Evolutionary conservation across 2,329 filamentous ascomycete species (phyloP), one percentile per base, ranked within the genome.

Genomic region (Capronia coronata): DNA sequence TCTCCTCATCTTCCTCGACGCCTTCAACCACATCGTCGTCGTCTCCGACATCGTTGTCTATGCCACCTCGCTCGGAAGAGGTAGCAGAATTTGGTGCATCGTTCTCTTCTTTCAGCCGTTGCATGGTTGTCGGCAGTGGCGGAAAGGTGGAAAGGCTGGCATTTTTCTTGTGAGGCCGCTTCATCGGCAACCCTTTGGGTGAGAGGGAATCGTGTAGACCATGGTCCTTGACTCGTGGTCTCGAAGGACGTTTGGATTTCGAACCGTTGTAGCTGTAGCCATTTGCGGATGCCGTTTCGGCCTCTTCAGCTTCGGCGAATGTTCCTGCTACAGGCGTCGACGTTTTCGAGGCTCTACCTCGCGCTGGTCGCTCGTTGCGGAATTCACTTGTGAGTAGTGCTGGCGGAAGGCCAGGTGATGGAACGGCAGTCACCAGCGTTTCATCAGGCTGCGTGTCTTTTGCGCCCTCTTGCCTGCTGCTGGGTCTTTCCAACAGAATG

Each of bases 1-100:
- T 75, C 30, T 82, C 83, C 64, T 90, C 86, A 56, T 86, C 80
- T 6, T 81, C 80, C 10, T 80, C 82, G 1, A 72, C 72, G 19
- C 73, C 74, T 18, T 67, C 66, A 6, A 55, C 43, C 35, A 51
- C 54, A 44, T 49, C 54, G 2, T 57, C 56, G 10, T 56, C 54
- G 14, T 52, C 55, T 9, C 35, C 47, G 13, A 38, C 39, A 2
- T 42, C 48, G 54, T 18, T 52, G 47, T 48, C 68, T 62, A 6
- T 67, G 61, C 2, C 67, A 67, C 38, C 54, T 11, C 39, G 44
- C 11, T 50, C 45, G 1, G 51, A 54, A 13, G 54, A 42, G 2
- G 51, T 51, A 10, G 18, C 32, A 5, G 51, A 54, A 11, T 49
- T 40, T 3, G 50, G 46, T 11, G 41, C 34, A 16, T 51, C 49